Conservation (phyloP, 495 filamentous ascomycete species). For the Astrothelium macrocarpum region DNA sequence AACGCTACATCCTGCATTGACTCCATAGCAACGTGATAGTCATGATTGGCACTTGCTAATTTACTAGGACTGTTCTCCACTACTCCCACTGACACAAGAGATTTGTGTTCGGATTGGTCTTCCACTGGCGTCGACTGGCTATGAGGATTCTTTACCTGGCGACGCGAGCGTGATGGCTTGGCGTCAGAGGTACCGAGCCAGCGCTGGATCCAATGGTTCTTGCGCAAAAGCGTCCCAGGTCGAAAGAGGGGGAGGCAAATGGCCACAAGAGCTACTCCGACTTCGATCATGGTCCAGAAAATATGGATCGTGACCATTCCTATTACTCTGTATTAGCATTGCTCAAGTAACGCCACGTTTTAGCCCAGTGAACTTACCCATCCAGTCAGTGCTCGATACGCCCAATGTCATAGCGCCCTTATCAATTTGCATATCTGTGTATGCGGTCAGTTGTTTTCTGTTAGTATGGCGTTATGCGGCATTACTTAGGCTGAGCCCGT, state of each 20-base stretch:
- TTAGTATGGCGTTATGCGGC: background rate
- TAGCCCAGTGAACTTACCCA: background rate
- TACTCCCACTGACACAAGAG: background rate
- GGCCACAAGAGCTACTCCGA: background rate
- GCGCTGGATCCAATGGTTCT: slow-evolving; percentile 2
- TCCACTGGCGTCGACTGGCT: background rate
- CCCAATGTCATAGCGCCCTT: background rate
- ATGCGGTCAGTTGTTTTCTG: background rate
- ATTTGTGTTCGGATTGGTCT: background rate
- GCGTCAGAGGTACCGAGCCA: background rate
- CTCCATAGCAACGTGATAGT: background rate
- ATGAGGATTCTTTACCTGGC: background rate
- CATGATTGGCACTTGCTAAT: background rate
- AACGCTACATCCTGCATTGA: background rate
- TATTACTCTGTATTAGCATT: background rate
- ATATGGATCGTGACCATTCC: background rate
- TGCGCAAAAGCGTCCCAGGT: background rate
- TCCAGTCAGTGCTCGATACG: background rate
- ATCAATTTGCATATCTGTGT: background rate
- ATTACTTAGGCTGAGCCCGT: background rate
- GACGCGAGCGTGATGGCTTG: background rate
- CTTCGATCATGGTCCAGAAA: background rate
- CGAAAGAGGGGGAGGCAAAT: slow-evolving; percentile 1
- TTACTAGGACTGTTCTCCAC: background rate
- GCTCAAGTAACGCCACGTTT: background rate